Evolutionary conservation across 805 yeast species (phyloP), one percentile per base, ranked within the genome.

Genomic region (Teunomyces barrocoloradensis): DNA sequence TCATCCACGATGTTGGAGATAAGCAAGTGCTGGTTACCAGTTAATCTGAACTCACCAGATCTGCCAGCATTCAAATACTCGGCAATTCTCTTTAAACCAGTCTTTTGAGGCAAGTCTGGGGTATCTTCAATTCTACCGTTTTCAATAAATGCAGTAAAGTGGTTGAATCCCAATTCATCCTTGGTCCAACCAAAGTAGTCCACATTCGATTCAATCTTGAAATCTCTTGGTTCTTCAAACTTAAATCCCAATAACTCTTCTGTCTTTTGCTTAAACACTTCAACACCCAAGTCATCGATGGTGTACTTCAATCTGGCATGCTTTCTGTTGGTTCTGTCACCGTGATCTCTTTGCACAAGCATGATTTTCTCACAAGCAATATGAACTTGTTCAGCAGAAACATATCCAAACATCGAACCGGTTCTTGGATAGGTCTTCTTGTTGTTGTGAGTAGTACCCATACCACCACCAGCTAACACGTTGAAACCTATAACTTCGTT

Each of bases 261-360:
- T 50, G 87, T 94, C 68, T 84, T 85, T 33, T 70, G 60, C 68
- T 84, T 85, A 79, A 84, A 92, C 21, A 77, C 87, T 6, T 87
- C 96, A 45, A 87, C 85, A n/a, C 96, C 92, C 80, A 92, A 72
- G 60, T 89, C 95, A 71, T 92, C 98, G 60, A 92, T 82, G 28
- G 98, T 92, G 70, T 92, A 92, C 85, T 92, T 92, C 74, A 92
- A 82, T 73, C 98, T 85, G 38, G 98, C 98, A 63, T 92, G 97
- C 72, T 92, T 92, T 79, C 98, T 88, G 77, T 92, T 90, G 63
- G 82, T 81, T 74, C 98, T 87, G 70, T 91, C 96, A 73, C 98
- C 98, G 61, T 79, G 71, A 66, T 92, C 98, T 68, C 97, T 83
- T 77, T 92, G 98, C 35, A 92, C 91, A 55, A 90, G 73, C 94